Evolutionary conservation across 1,284 basidiomycete species (phyloP).

Genomic region (Cystobasidiaceae sp.): DNA sequence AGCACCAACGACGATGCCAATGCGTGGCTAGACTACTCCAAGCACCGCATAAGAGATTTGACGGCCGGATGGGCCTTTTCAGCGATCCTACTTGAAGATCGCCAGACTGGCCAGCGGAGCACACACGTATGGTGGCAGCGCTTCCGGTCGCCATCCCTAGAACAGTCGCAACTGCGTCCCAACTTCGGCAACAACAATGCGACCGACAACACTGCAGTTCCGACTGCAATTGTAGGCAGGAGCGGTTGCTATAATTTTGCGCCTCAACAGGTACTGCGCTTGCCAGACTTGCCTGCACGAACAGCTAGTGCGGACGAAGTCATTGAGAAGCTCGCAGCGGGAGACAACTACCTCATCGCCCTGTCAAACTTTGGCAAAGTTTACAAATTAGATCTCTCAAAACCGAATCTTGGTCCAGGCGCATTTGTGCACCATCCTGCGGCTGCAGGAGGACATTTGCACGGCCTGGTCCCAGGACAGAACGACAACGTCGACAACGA

Average conservation of each 20-base stretch:
- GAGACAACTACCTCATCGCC: conserved; percentile 38
- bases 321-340: conserved; percentile 36
- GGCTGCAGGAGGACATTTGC: neutral
- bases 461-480: conserved; percentile 13
- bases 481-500: conserved; percentile 19
- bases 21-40: conserved; percentile 1
- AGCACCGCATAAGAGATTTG: conserved; percentile 1
- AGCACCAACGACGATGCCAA: neutral
- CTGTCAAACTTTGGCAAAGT: conserved; percentile 30
- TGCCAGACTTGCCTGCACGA: neutral
- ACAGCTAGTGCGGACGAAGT: neutral
- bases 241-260: conserved; percentile 31
- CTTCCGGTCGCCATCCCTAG: neutral
- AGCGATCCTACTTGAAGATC: conserved; percentile 25
- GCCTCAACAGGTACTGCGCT: conserved; percentile 25
- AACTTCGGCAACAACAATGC: neutral
- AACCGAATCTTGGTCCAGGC: conserved; percentile 9
- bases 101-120: conserved; percentile 11
- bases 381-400: conserved; percentile 36
- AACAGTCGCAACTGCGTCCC: neutral
- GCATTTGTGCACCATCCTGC: neutral
- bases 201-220: conserved; percentile 1
- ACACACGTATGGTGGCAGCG: conserved; percentile 34
- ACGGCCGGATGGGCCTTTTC: conserved; percentile 35
- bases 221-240: neutral